phyloP scores from a whole-genome alignment of 179 eudicot genomes.

The Sideroxylon spinosum region DNA sequence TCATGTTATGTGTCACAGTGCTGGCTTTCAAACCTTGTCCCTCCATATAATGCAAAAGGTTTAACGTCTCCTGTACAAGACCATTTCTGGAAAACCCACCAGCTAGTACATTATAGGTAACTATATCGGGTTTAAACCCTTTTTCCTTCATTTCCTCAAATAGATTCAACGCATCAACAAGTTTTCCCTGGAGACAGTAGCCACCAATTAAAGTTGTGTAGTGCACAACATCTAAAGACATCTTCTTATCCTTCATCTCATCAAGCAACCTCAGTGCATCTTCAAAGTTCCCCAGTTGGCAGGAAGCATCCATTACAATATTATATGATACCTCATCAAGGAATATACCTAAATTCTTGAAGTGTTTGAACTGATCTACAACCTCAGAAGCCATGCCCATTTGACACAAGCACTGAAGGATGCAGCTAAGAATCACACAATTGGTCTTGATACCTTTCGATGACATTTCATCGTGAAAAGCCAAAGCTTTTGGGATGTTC shows the following conservation, averaged over 20 bases:
- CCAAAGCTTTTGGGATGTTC: constrained; percentile 40
- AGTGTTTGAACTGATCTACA: constrained; percentile 33
- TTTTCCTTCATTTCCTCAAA: constrained; percentile 38
- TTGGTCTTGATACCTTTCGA: constrained; percentile 47
- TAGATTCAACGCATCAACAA: constrained; percentile 39
- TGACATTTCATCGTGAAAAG: constrained; percentile 42
- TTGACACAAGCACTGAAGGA: constrained; percentile 55
- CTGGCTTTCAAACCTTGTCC: constrained; percentile 43
- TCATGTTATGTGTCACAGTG: constrained; percentile 37
- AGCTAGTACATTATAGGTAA: constrained; percentile 54
- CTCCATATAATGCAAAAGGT: constrained; percentile 43
- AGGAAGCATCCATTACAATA: constrained; percentile 45
- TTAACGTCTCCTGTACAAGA: constrained; percentile 21
- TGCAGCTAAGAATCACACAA: constrained; percentile 42
- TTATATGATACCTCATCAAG: constrained; percentile 56
- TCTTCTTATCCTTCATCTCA: constrained; percentile 46
- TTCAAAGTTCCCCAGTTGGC: constrained; percentile 50
- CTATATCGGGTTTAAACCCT: constrained; percentile 53
- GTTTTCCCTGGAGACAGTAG: constrained; percentile 40
- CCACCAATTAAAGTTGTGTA: constrained; percentile 70
- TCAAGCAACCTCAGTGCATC: constrained; percentile 47
- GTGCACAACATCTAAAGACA: constrained; percentile 55
- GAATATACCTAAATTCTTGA: constrained; percentile 37
- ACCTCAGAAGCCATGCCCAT: constrained; percentile 37
- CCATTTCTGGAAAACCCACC: constrained; percentile 53